Percentiles rank a stretch among this genome's conserved stretches.
These are phyloP conservation scores for Rhinocladiella mackenziei DNA, from an alignment of 2,329 filamentous ascomycete species.

Conservation along the genomic window DNA sequence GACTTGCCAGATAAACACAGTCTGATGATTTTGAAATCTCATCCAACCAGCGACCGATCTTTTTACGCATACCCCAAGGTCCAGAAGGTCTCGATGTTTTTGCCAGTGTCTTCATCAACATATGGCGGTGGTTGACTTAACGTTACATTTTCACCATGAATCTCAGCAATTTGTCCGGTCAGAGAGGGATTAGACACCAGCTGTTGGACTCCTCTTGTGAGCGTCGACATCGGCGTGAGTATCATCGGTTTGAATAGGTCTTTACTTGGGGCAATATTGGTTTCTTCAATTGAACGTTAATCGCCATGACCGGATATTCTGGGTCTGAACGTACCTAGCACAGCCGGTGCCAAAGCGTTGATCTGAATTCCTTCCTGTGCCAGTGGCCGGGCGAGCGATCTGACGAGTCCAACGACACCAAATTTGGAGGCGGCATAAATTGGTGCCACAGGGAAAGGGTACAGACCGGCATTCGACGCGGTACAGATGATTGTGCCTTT, in stretches of 20 bases:
- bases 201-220: conserved; percentile 43
- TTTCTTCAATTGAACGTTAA: no score
- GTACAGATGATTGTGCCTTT: conserved; percentile 51
- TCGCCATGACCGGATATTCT: no score
- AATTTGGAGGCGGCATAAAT: conserved; percentile 49
- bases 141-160: conserved; percentile 50
- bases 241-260: conserved; percentile 48
- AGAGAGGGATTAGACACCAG: conserved; percentile 41
- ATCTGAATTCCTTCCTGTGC: conserved; percentile 46
- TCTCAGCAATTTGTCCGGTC: conserved; percentile 49
- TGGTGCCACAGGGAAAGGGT: conserved; percentile 50
- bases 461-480: conserved; percentile 52
- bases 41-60: not conserved
- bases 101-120: conserved; percentile 48
- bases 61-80: conserved; percentile 46
- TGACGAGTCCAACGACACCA: conserved; percentile 49
- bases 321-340: conserved; percentile 49
- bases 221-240: conserved; percentile 50
- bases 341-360: conserved; percentile 50
- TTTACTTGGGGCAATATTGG: conserved; percentile 45
- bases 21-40: not conserved
- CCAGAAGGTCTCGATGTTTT: conserved; percentile 50
- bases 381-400: conserved; percentile 44
- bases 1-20: not conserved
- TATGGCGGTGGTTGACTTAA: conserved; percentile 44